These are phyloP conservation scores for Ogataea populi-albae DNA, from an alignment of 805 yeast genomes.

Conservation along the genomic window DNA sequence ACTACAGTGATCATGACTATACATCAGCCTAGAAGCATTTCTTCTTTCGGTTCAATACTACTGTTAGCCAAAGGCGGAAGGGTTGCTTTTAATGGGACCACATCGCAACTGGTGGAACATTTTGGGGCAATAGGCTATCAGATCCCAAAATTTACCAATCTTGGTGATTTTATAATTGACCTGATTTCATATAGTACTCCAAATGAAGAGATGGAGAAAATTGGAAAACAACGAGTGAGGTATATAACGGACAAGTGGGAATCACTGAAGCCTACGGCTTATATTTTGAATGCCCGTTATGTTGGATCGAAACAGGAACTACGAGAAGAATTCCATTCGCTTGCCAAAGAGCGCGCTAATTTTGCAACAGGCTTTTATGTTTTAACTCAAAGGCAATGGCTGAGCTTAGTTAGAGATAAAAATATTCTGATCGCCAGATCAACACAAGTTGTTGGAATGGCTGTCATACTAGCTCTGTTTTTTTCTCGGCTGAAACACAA, in stretches of 20 bases:
- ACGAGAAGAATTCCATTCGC: constrained; percentile 25
- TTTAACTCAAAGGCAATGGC: constrained; percentile 36
- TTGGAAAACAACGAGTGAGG: constrained; percentile 40
- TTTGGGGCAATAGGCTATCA: constrained; percentile 48
- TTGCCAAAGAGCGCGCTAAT: constrained; percentile 30
- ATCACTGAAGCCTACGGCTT: neutral
- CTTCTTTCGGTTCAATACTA: constrained; percentile 66
- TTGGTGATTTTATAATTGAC: constrained; percentile 76
- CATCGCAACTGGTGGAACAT: constrained; percentile 43
- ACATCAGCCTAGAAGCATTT: constrained; percentile 77
- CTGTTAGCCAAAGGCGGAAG: constrained; percentile 70
- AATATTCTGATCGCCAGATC: constrained; percentile 64
- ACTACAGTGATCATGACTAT: constrained; percentile 73
- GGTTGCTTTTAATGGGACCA: constrained; percentile 65
- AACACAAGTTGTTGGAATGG: constrained; percentile 62
- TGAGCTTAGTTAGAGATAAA: constrained; percentile 45
- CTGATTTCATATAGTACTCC: constrained; percentile 57
- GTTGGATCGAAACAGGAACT: constrained; percentile 18
- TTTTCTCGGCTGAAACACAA: constrained; percentile 57
- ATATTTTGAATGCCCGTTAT: neutral
- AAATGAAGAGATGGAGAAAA: constrained; percentile 38
- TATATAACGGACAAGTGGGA: constrained; percentile 40
- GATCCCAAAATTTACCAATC: constrained; percentile 60
- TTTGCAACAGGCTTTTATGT: constrained; percentile 35
- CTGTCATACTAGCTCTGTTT: constrained; percentile 62